Base-by-base conservation (phyloP, 2,329 filamentous ascomycete species). In the Phialophora tarda region DNA sequence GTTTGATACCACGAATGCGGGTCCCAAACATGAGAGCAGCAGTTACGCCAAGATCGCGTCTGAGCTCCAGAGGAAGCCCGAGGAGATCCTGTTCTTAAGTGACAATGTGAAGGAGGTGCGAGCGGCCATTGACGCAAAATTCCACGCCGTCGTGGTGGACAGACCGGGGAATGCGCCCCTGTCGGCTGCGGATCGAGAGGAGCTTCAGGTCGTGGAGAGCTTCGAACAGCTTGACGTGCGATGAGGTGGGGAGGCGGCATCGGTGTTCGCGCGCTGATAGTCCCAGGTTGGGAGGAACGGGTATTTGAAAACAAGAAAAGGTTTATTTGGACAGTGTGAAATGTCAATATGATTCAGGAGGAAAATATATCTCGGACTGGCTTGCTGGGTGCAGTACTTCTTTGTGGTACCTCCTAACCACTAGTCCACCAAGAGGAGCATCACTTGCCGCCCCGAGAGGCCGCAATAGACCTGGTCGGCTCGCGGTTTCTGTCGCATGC, bases 1-100 rank as follows among this genome's bases (percentile, higher is more conserved):
- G 69, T 72, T 69, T 23, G 70, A 72, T 56, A 72, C 69, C 17
- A 65, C 59, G 21, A 72, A 72, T 59, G 70, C 67, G 17, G 70
- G 70, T n/a, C 59, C 62, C 34, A 72, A 72, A 54, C 53, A 59
- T 11, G 66, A 69, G 23, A 38, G 34, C 14, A 38, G 48, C 28
- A 69, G 66, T 32, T 72, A 72, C 51, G 48, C n/a, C 44, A 70
- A 59, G 30, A 69, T 72, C 21, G 66, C 70, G 28, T 12, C 55
- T 10, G 63, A 58, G 26, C 54, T 71, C n/a, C 50, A 60, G 28
- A 50, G 24, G 44, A 50, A 61, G 48, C 44, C 65, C 1, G 26
- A 48, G 50, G 58, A 61, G 54, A 62, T 72, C 4, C 56, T 71
- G 55, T 72, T 72, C 63, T 51, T 72, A 41, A 72, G 70, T 56